phyloP scores from a whole-genome alignment of 2,329 filamentous ascomycete genomes.

The Acephala macrosclerotiorum region DNA sequence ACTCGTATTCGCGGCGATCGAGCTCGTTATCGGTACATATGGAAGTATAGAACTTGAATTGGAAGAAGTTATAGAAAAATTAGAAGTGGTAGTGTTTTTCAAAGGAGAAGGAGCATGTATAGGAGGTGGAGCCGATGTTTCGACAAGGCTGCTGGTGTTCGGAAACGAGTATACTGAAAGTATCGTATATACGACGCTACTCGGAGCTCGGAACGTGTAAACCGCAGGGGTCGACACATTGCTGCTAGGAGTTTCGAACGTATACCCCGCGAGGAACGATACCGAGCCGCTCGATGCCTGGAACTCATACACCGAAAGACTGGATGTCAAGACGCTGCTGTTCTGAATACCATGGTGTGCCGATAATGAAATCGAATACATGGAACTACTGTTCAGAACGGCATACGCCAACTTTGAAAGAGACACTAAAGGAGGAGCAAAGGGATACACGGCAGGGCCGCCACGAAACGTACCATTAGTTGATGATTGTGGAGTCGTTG shows the following conservation, averaged over 20 bases:
- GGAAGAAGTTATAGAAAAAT: not conserved
- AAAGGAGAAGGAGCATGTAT: not conserved
- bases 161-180: not conserved
- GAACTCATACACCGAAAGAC: conserved; percentile 6
- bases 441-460: conserved; percentile 29
- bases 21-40: conserved; percentile 1
- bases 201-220: not conserved
- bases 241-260: conserved; percentile 1
- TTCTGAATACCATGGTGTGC: conserved; percentile 11
- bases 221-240: not conserved
- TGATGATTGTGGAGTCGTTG: conserved; percentile 20
- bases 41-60: conserved; percentile 6
- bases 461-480: conserved; percentile 34
- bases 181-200: conserved; percentile 6
- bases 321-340: conserved; percentile 4
- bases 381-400: conserved; percentile 24
- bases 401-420: conserved; percentile 18
- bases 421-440: conserved; percentile 24
- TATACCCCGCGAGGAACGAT: not conserved
- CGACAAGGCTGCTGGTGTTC: not conserved
- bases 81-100: not conserved
- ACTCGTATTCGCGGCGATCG: not conserved
- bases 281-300: not conserved
- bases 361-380: conserved; percentile 13
- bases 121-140: not conserved